Conservation (phyloP, 2,329 filamentous ascomycete genomes). For the Niveomyces coronatus region DNA sequence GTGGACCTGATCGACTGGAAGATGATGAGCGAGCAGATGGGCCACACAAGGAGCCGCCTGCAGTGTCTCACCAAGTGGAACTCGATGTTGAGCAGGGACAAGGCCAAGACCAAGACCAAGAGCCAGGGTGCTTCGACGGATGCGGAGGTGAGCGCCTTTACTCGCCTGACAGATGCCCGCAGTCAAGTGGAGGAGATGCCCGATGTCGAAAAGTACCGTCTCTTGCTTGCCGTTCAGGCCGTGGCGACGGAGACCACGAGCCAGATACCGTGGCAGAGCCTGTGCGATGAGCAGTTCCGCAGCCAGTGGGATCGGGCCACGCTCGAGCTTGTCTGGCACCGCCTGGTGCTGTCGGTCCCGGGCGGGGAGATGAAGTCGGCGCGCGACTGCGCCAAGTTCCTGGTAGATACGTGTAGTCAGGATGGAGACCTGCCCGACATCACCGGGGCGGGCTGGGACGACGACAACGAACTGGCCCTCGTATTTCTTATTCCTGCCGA, state of each 20-base stretch:
- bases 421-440: constrained; percentile 24
- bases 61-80: constrained; percentile 63
- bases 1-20: constrained; percentile 55
- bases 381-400: constrained; percentile 24
- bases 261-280: constrained; percentile 39
- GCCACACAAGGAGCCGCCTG: constrained; percentile 48
- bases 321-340: constrained; percentile 29
- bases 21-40: constrained; percentile 52
- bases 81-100: constrained; percentile 24
- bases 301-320: constrained; percentile 27
- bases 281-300: constrained; percentile 32
- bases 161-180: constrained; percentile 32
- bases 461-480: constrained; percentile 23
- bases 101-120: too few species aligned
- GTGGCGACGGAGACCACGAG: constrained; percentile 22
- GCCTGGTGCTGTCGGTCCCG: constrained; percentile 26
- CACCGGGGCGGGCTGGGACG: constrained; percentile 19
- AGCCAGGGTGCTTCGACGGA: constrained; percentile 19
- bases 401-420: constrained; percentile 25
- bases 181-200: constrained; percentile 32
- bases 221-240: constrained; percentile 34
- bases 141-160: constrained; percentile 27
- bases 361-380: constrained; percentile 21
- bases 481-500: constrained; percentile 12
- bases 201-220: constrained; percentile 31